These are phyloP conservation scores for Caryocar brasiliense DNA, from an alignment of 441 rosid species.

Conservation along the genomic window DNA sequence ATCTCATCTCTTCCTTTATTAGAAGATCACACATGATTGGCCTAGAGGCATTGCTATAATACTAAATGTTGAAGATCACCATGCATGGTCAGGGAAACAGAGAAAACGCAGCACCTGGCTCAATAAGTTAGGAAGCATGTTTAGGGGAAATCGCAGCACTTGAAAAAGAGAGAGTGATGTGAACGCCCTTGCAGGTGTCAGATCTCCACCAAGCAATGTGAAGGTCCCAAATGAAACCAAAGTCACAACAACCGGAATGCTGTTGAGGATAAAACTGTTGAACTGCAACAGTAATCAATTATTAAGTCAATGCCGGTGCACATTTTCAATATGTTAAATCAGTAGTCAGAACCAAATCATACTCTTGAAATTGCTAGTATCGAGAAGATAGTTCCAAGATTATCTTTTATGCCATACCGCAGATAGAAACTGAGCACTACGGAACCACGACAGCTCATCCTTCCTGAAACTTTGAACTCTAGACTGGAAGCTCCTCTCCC, in stretches of 20 bases:
- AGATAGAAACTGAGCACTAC: slow-evolving; percentile 64
- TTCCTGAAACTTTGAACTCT: slow-evolving; percentile 59
- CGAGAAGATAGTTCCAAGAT: neutral
- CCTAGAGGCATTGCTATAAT: neutral
- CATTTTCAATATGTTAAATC: neutral
- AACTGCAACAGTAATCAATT: slow-evolving; percentile 49
- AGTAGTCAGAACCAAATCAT: too few species aligned
- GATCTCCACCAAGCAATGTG: slow-evolving; percentile 83
- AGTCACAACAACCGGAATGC: slow-evolving; percentile 85
- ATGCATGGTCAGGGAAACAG: neutral
- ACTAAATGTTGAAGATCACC: neutral
- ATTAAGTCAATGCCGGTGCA: slow-evolving; percentile 1
- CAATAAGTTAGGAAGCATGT: slow-evolving; percentile 75
- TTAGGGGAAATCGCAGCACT: slow-evolving; percentile 67
- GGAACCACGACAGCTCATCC: slow-evolving; percentile 84
- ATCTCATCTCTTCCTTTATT: too few species aligned
- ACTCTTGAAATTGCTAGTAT: too few species aligned
- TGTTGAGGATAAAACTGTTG: slow-evolving; percentile 72
- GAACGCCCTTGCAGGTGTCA: slow-evolving; percentile 96
- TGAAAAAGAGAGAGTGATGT: slow-evolving; percentile 92
- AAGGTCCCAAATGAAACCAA: slow-evolving; percentile 84
- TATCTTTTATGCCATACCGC: slow-evolving; percentile 43
- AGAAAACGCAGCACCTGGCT: slow-evolving; percentile 53
- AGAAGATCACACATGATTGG: too few species aligned
- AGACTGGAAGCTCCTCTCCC: slow-evolving; percentile 90